Conservation (phyloP, 352 stramenopile species). For the Globisporangium recalcitrans region DNA sequence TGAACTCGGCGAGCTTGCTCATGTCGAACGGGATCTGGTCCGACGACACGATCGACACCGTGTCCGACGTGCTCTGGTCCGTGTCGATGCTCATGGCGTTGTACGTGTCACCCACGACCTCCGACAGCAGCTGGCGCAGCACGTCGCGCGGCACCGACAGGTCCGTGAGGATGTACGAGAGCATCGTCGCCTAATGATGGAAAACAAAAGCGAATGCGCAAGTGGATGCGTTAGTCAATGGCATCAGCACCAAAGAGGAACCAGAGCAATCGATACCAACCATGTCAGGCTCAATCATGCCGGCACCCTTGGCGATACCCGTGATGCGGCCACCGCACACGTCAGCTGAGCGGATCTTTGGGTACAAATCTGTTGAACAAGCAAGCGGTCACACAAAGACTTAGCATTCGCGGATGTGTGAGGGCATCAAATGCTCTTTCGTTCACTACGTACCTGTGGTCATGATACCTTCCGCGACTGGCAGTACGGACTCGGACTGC, state of each 20-base stretch:
- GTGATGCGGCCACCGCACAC: constrained; percentile 90
- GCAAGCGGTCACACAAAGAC: background rate
- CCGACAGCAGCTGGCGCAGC: constrained; percentile 67
- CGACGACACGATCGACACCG: constrained; percentile 93
- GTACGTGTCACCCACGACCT: constrained; percentile 86
- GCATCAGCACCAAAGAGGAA: constrained; percentile 37
- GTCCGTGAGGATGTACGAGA: constrained; percentile 87
- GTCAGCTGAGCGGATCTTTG: constrained; percentile 85
- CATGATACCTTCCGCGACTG: constrained; percentile 95
- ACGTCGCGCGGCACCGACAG: constrained; percentile 77
- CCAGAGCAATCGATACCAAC: constrained; percentile 42
- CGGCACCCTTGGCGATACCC: constrained; percentile 97
- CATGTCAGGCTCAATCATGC: constrained; percentile 99
- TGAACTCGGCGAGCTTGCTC: constrained; percentile 84
- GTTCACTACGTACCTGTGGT: constrained; percentile 82
- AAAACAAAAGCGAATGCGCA: too few relatives aligned
- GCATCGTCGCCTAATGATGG: constrained; percentile 61
- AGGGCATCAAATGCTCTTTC: background rate
- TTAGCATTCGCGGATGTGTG: background rate
- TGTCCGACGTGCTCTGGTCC: constrained; percentile 98
- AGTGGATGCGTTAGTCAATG: constrained; percentile 22
- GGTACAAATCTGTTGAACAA: constrained; percentile 64
- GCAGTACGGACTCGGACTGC: constrained; percentile 91
- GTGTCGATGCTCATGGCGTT: constrained; percentile 96
- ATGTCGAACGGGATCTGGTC: constrained; percentile 88